Base-by-base conservation (phyloP, 768 basidiomycete species). In the Dioszegia crocea region DNA sequence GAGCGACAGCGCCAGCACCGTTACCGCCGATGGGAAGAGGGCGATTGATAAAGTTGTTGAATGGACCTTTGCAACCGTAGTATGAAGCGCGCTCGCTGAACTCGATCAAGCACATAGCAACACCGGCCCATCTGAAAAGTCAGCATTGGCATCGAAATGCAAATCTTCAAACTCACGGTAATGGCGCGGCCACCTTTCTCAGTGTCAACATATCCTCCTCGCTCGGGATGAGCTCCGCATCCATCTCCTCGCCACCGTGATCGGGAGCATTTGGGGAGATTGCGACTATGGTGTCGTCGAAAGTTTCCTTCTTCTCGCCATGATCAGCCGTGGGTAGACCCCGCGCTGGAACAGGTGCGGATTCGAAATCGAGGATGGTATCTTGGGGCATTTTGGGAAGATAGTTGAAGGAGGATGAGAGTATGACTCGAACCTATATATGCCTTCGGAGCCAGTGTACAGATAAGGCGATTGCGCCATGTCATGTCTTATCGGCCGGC, bases 21-120 rank as follows among this genome's bases (percentile, higher is more conserved):
- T 67, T 70, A 19, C 76, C 70, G n/a, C 71, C 73, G 4, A 39
- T 59, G 9, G 69, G 73, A n/a, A 76, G 61, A 39, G 68, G 69
- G 23, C 65, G 48, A 29, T 68, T 66, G 50, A 70, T 56, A 45
- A 72, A 76, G 66, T 76, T 76, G 55, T 47, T 59, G 62, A 75
- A 74, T 19, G 62, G 46, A 31, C 65, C 61, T 10, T 45, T n/a
- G 54, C 58, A 73, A 27, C 73, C 71, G 52, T 71, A 66, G 59
- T 75, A 75, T 17, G 68, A 73, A 2, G 68, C 70, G 55, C 77
- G 63, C 60, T 78, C 77, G 14, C 73, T 68, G 33, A 76, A 67
- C 64, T 78, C 77, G 56, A 77, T 61, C 14, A 74, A 41, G 56
- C 76, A 77, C 68, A 78, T 76, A 23, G 70, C 66, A 26, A 73